Conservation (phyloP, 2,329 filamentous ascomycete genomes). For the Aureobasidium lini region DNA sequence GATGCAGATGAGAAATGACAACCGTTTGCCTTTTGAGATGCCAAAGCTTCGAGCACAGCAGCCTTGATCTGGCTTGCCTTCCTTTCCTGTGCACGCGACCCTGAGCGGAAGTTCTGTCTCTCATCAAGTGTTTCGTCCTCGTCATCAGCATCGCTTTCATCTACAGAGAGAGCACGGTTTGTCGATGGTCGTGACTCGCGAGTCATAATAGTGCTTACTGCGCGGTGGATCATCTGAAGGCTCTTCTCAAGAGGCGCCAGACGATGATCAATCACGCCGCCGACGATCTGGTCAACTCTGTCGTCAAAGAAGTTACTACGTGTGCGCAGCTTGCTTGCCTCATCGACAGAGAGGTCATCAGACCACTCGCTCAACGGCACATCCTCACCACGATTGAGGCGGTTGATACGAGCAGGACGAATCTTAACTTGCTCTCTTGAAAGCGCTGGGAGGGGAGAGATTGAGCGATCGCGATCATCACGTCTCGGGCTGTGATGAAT, state of each 20-base stretch:
- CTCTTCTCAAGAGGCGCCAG: constrained; percentile 74
- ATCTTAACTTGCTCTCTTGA: constrained; percentile 8
- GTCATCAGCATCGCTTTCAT: constrained; percentile 88
- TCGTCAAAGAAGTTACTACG: constrained; percentile 85
- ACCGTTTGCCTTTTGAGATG: constrained; percentile 27
- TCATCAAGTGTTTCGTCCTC: constrained; percentile 55
- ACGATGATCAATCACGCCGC: constrained; percentile 64
- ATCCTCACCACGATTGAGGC: constrained; percentile 55
- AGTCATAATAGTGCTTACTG: constrained; percentile 21
- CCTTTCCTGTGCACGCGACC: constrained; percentile 71
- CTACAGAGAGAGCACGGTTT: constrained; percentile 37
- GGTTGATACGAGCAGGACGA: constrained; percentile 40
- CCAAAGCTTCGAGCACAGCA: constrained; percentile 55
- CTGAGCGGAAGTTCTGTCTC: constrained; percentile 52
- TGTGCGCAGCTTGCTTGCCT: constrained; percentile 61
- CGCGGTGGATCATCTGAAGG: constrained; percentile 62
- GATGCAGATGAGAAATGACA: background rate
- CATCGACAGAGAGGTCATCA: constrained; percentile 52
- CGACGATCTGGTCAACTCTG: constrained; percentile 80
- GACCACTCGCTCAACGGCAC: constrained; percentile 86
- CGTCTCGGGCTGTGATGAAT: background rate
- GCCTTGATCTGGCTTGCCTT: constrained; percentile 69
- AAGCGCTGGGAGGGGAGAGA: constrained; percentile 11
- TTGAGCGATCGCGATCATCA: background rate
- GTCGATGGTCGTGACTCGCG: constrained; percentile 26